A percentile compares a stretch with the other conserved stretches of the same genome.
phyloP scores from a whole-genome alignment of 768 basidiomycete species.

The Mycena rosella region DNA sequence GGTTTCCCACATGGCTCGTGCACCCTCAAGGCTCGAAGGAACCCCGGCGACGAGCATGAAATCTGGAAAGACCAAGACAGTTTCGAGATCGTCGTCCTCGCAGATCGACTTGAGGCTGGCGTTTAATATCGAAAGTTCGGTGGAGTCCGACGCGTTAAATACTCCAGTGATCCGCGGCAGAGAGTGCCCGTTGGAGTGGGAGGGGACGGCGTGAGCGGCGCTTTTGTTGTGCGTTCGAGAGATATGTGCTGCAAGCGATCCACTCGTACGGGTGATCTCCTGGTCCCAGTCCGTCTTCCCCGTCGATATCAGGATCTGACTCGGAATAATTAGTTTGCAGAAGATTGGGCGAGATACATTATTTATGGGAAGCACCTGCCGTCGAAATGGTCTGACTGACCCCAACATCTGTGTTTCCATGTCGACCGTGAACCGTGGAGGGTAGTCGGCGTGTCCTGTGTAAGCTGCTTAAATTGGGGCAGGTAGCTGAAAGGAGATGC shows the following conservation, averaged over 20 bases:
- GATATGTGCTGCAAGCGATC: slow-evolving; percentile 70
- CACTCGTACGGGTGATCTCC: slow-evolving; percentile 79
- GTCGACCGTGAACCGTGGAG: slow-evolving; percentile 81
- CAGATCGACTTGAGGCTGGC: slow-evolving; percentile 83
- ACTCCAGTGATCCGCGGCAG: slow-evolving; percentile 62
- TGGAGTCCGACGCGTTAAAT: slow-evolving; percentile 67
- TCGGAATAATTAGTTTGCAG: slow-evolving; percentile 2
- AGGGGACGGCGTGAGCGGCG: slow-evolving; percentile 36
- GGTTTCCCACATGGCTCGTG: slow-evolving; percentile 75
- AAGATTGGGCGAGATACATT: neutral
- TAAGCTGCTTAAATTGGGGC: slow-evolving; percentile 33
- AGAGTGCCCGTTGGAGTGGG: slow-evolving; percentile 22
- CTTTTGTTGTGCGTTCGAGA: slow-evolving; percentile 38
- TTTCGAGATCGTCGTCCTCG: slow-evolving; percentile 72
- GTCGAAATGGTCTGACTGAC: slow-evolving; percentile 83
- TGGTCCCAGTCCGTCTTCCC: slow-evolving; percentile 90
- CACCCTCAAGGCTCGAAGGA: slow-evolving; percentile 70
- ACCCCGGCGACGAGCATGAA: slow-evolving; percentile 87
- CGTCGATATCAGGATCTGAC: slow-evolving; percentile 88
- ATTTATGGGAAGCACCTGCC: slow-evolving; percentile 72
- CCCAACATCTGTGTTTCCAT: slow-evolving; percentile 87
- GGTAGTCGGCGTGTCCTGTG: slow-evolving; percentile 78
- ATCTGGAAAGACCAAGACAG: slow-evolving; percentile 94
- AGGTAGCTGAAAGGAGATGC: too few species aligned
- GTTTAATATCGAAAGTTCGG: slow-evolving; percentile 79